Base-by-base conservation (phyloP, 179 eudicot genomes). In the Sideroxylon spinosum region DNA sequence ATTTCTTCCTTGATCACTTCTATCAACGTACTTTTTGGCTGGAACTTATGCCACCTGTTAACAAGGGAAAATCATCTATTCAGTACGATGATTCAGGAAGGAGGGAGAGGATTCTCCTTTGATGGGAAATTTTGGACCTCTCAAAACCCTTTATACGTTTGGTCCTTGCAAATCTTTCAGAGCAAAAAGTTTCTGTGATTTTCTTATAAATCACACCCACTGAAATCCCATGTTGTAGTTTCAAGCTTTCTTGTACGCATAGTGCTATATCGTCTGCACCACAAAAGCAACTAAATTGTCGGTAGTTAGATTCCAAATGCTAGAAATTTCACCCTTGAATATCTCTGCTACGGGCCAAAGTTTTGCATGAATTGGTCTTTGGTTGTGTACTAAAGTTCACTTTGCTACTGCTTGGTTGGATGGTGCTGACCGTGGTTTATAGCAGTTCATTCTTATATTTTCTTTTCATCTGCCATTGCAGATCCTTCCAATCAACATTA, bases 401-500 rank as follows among this genome's bases (percentile, higher is more conserved):
- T n/a, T n/a, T n/a, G n/a, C n/a, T n/a, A n/a, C n/a, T n/a, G n/a
- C n/a, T n/a, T n/a, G n/a, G n/a, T n/a, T n/a, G n/a, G n/a, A n/a
- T n/a, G n/a, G n/a, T n/a, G n/a, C n/a, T n/a, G n/a, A n/a, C n/a
- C n/a, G n/a, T n/a, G n/a, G n/a, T n/a, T n/a, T n/a, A n/a, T n/a
- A 48, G 62, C 16, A 65, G 44, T 59, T 44, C 37, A 16, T n/a
- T 26, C 20, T 48, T 16, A 26, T 60, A 22, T 71, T 70, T 12
- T 23, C 50, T 20, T 70, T 55, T 68, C 70, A 79, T 13, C 32
- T 78, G 61, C 26, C 48, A 12, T 57, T 75, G 86, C 89, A 93
- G 98, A 95, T 95, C 82, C 93, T 95, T 75, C 98, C 98, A 0
- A 76, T 93, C 28, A 89, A 84, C 74, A 93, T 95, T 75, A 95